Percentiles rank a stretch among this genome's conserved stretches.
phyloP scores from a whole-genome alignment of 2,329 filamentous ascomycete genomes.

The Phialocephala subalpina region DNA sequence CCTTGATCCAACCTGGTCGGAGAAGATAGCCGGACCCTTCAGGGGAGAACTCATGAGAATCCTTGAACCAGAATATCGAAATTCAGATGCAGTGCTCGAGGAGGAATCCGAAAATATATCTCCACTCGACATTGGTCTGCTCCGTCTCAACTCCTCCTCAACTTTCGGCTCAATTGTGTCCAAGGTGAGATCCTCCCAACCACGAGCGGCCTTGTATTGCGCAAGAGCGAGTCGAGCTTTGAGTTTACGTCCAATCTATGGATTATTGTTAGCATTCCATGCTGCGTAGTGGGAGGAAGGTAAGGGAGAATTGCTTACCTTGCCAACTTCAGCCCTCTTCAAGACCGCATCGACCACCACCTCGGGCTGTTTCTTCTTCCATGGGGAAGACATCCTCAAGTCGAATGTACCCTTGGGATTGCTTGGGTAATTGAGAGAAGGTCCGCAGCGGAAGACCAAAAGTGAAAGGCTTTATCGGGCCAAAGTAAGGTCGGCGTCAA shows the following conservation, averaged over 20 bases:
- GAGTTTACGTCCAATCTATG: conserved; percentile 88
- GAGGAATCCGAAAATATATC: conserved; percentile 88
- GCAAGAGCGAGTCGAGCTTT: conserved; percentile 95
- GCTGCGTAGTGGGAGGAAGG: conserved; percentile 28
- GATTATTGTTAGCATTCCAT: conserved; percentile 29
- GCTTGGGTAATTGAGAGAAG: conserved; percentile 11
- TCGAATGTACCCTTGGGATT: conserved; percentile 8
- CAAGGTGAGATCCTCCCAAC: conserved; percentile 89
- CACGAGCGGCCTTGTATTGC: conserved; percentile 96
- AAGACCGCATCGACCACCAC: conserved; percentile 73
- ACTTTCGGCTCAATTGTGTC: conserved; percentile 86
- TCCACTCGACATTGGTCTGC: conserved; percentile 68
- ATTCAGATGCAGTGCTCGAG: conserved; percentile 77
- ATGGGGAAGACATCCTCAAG: conserved; percentile 62
- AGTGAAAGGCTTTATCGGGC: conserved; percentile 23
- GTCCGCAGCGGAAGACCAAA: conserved; percentile 13
- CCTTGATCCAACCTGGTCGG: conserved; percentile 75
- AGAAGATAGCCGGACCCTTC: conserved; percentile 79
- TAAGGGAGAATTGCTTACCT: conserved; percentile 58
- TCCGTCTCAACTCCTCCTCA: conserved; percentile 75
- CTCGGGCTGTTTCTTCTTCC: conserved; percentile 67
- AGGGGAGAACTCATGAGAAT: conserved; percentile 81
- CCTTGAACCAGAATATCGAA: conserved; percentile 68
- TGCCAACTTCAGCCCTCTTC: conserved; percentile 77
- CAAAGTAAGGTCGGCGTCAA: conserved; percentile 30